A percentile compares a stretch with the other conserved stretches of the same genome.
These are phyloP conservation scores for Dothidotthia symphoricarpi DNA, from an alignment of 2,329 filamentous ascomycete species.

Conservation along the genomic window DNA sequence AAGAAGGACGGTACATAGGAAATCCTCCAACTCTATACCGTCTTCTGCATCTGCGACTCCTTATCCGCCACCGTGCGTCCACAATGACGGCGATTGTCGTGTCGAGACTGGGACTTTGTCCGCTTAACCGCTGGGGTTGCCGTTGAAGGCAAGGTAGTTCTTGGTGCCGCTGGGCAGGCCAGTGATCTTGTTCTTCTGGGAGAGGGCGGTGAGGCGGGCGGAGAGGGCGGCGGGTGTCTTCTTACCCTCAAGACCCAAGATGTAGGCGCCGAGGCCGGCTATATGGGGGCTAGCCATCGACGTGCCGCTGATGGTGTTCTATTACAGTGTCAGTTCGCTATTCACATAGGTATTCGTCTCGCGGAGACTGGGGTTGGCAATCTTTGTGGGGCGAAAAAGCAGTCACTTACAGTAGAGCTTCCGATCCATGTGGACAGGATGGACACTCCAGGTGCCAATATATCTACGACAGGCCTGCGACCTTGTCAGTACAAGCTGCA, in stretches of 20 bases:
- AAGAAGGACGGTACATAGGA: no score
- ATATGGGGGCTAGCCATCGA: slow-evolving; percentile 22
- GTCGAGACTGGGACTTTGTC: neutral
- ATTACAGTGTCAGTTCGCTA: neutral
- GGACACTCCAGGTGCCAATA: slow-evolving; percentile 43
- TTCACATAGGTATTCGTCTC: no score
- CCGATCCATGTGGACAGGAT: slow-evolving; percentile 51
- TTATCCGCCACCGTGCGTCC: no score
- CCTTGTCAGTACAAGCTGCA: no score
- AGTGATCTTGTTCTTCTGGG: slow-evolving; percentile 44
- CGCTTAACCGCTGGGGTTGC: slow-evolving; percentile 31
- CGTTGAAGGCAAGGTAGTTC: slow-evolving; percentile 60
- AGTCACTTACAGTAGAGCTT: slow-evolving; percentile 34
- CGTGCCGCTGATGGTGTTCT: slow-evolving; percentile 42
- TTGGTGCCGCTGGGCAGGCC: slow-evolving; percentile 47
- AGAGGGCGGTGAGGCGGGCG: slow-evolving; percentile 47
- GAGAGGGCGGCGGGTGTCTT: slow-evolving; percentile 42
- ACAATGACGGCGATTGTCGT: no score
- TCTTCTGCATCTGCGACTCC: no score
- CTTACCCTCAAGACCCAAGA: slow-evolving; percentile 20
- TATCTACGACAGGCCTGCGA: slow-evolving; percentile 36
- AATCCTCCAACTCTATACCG: no score
- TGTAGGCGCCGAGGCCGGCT: slow-evolving; percentile 21
- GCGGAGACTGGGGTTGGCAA: no score
- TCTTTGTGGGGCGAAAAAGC: no score